Evolutionary conservation across 176 grass and related monocot genomes (phyloP).

Genomic region (Miscanthus lutarioriparius): DNA sequence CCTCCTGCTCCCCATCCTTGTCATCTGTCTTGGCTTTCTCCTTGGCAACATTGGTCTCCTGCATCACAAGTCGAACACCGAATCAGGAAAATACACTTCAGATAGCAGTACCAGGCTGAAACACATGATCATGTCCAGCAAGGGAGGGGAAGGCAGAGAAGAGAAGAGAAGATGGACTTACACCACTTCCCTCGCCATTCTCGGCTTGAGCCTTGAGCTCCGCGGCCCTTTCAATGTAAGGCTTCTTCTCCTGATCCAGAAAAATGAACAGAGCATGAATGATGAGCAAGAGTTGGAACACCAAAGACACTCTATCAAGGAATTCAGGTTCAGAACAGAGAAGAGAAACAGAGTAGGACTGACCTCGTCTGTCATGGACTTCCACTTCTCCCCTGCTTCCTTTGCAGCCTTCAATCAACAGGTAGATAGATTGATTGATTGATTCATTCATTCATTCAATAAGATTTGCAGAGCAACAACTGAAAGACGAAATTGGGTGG

Average conservation of each 20-base stretch:
- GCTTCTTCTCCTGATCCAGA: slow-evolving; percentile 66
- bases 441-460: no score
- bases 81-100: neutral
- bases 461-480: neutral
- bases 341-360: neutral
- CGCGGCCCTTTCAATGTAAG: slow-evolving; percentile 64
- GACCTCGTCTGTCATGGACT: slow-evolving; percentile 69
- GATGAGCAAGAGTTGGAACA: neutral
- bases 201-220: slow-evolving; percentile 60
- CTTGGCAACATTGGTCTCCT: slow-evolving; percentile 30
- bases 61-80: neutral
- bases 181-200: slow-evolving; percentile 59
- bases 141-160: neutral
- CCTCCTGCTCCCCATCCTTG: slow-evolving; percentile 9
- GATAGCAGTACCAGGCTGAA: neutral
- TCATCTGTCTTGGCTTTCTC: neutral
- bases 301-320: neutral
- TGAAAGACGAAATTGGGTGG: neutral
- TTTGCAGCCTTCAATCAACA: slow-evolving; percentile 53
- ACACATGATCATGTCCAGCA: neutral
- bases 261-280: neutral
- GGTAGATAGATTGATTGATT: neutral
- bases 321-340: neutral
- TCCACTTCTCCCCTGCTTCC: slow-evolving; percentile 88
- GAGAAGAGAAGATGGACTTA: neutral